phyloP scores from a whole-genome alignment of 345 rosid genomes.

The Moringa oleifera region DNA sequence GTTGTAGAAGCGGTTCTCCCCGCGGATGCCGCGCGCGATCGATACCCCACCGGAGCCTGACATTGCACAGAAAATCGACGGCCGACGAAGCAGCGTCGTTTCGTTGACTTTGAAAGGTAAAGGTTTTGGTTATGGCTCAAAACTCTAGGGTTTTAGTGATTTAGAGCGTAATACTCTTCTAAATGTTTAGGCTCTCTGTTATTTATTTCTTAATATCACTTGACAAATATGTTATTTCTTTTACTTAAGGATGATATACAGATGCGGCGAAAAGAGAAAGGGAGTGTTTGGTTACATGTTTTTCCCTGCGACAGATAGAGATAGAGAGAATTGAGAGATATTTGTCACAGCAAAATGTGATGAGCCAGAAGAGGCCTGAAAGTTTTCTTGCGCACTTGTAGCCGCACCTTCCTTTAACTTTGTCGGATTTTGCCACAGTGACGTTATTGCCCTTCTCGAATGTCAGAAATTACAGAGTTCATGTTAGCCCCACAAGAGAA shows the following conservation, averaged over 20 bases:
- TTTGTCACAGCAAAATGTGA: too few species aligned
- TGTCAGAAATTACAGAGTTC: too few species aligned
- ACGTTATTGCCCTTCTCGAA: too few species aligned
- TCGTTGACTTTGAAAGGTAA: not conserved
- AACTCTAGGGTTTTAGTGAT: slow-evolving; percentile 36
- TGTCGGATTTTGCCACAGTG: too few species aligned
- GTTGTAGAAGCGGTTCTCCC: slow-evolving; percentile 45
- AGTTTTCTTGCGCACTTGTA: not conserved
- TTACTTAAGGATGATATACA: too few species aligned
- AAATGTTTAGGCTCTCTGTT: too few species aligned
- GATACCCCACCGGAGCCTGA: slow-evolving; percentile 40
- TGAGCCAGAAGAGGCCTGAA: slow-evolving; percentile 1
- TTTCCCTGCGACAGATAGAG: not conserved
- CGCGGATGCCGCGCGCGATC: slow-evolving; percentile 32
- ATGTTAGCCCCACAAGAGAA: too few species aligned
- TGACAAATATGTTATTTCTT: too few species aligned
- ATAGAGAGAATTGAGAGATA: too few species aligned
- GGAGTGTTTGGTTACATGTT: slow-evolving; percentile 15
- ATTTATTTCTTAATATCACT: too few species aligned
- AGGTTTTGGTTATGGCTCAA: not conserved
- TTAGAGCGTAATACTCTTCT: not conserved
- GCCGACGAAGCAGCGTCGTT: not conserved
- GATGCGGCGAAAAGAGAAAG: slow-evolving; percentile 27
- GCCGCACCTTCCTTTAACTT: not conserved
- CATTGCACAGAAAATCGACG: slow-evolving; percentile 23